Conservation (phyloP, 768 basidiomycete species). For the Tephrocybe sp. region DNA sequence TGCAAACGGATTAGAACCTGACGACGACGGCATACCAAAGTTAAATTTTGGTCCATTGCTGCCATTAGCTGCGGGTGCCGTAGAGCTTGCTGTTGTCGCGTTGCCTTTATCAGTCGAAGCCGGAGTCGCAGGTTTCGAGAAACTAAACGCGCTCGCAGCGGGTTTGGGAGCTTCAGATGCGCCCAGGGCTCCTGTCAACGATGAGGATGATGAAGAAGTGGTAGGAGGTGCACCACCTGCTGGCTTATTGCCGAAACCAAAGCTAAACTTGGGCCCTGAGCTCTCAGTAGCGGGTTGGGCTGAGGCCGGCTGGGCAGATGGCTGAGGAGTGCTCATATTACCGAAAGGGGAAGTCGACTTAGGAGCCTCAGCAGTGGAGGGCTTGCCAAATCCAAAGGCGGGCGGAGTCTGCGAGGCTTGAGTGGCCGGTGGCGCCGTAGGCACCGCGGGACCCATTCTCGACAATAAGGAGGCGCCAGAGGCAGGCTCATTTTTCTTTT, state of each 20-base stretch:
- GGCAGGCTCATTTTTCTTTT: slow-evolving; percentile 12
- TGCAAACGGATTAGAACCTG: background rate
- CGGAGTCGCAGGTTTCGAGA: background rate
- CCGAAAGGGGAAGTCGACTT: slow-evolving; percentile 24
- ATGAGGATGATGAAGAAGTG: background rate
- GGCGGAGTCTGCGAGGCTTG: slow-evolving; percentile 12
- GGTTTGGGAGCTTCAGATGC: background rate
- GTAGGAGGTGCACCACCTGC: slow-evolving; percentile 2
- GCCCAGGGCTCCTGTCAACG: background rate
- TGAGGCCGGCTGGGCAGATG: slow-evolving; percentile 19
- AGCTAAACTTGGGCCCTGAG: slow-evolving; percentile 35
- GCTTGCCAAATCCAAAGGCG: slow-evolving; percentile 19
- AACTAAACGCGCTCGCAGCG: background rate
- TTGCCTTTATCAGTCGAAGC: background rate
- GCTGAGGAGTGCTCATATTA: slow-evolving; percentile 12
- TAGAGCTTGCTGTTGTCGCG: background rate
- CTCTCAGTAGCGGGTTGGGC: slow-evolving; percentile 21
- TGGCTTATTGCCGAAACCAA: slow-evolving; percentile 27
- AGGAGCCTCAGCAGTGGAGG: slow-evolving; percentile 17
- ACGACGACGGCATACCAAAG: background rate
- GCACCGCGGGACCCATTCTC: slow-evolving; percentile 16
- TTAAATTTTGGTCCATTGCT: background rate
- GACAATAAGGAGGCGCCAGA: slow-evolving; percentile 22
- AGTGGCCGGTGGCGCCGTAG: slow-evolving; percentile 12
- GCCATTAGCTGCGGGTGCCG: background rate